Evolutionary conservation across 352 stramenopile genomes (phyloP).

Genomic region (Phytophthora tentaculata): DNA sequence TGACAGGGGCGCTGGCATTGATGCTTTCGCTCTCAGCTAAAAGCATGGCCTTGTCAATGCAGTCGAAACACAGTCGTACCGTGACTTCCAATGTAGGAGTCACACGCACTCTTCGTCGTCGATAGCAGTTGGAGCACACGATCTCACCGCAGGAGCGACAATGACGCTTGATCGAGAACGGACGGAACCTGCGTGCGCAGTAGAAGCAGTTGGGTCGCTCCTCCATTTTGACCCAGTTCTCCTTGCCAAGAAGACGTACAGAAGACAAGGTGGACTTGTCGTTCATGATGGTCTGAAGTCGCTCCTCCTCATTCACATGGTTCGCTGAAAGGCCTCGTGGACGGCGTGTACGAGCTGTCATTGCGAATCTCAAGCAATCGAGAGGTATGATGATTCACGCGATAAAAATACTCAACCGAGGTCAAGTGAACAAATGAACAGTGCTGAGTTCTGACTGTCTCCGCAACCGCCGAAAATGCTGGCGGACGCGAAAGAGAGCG

Average conservation of each 20-base stretch:
- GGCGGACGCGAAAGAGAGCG: slow-evolving; percentile 41
- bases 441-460: neutral
- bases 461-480: neutral
- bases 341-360: slow-evolving; percentile 36
- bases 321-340: slow-evolving; percentile 57
- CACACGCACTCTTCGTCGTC: slow-evolving; percentile 58
- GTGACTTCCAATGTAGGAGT: slow-evolving; percentile 40
- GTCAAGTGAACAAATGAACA: slow-evolving; percentile 34
- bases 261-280: slow-evolving; percentile 61
- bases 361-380: slow-evolving; percentile 14
- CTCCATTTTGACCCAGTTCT: slow-evolving; percentile 82
- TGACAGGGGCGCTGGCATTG: slow-evolving; percentile 10
- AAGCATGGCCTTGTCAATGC: slow-evolving; percentile 74
- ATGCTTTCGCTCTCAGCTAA: slow-evolving; percentile 25
- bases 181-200: slow-evolving; percentile 77
- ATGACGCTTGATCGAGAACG: slow-evolving; percentile 81
- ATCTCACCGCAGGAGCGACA: slow-evolving; percentile 84
- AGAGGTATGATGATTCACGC: neutral
- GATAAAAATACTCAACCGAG: slow-evolving; percentile 37
- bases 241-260: slow-evolving; percentile 56
- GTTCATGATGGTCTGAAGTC: slow-evolving; percentile 59
- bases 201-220: slow-evolving; percentile 78
- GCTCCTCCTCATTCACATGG: slow-evolving; percentile 60
- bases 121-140: slow-evolving; percentile 79
- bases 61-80: slow-evolving; percentile 79